Evolutionary conservation across 345 rosid species (phyloP), one percentile per base, ranked within the genome.

Genomic region (Cochlearia excelsa): DNA sequence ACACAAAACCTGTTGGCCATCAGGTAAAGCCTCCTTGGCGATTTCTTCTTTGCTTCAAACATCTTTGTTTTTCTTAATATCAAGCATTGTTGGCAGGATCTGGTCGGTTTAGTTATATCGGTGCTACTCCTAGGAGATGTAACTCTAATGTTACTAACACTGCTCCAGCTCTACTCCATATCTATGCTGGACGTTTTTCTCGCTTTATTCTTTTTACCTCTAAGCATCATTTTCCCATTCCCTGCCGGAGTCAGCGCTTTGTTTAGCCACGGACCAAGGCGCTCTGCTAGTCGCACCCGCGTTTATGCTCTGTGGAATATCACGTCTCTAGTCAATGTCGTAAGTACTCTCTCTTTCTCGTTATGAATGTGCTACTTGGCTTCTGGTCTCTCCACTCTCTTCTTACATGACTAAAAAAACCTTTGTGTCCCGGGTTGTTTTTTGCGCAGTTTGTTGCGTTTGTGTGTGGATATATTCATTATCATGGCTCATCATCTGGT

Each of bases 201-300:
- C 9, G 89, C 80, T 66, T 51, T 85, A 63, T 85, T 72, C 16
- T 69, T 87, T 49, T 83, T 91, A 65, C 96, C 98, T 51, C 87
- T 91, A 57, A 87, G 87, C 65, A 68, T 91, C 61, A 74, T 85
- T 41, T 79, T 77, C 64, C 84, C 98, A 26, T 91, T 91, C 70
- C 98, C 96, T 1, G 88, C 98, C 6, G 98, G 98, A 56, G 89
- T 91, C 69, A 82, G 79, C 67, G 96, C 98, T 61, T 71, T 91
- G 74, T 91, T 91, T 70, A 85, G 94, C 69, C 94, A 87, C 31
- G 98, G 98, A 67, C 96, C 91, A 30, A 75, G 82, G 69, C 83
- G 88, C 52, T 81, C 97, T 1, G 97, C 97, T n/a, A 79, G 84
- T 54, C 83, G 84, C 5, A 82, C 95, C 5, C 95, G 93, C 54